Evolutionary conservation across 257 asterid genomes (phyloP).

Genomic region (Rehmannia glutinosa): DNA sequence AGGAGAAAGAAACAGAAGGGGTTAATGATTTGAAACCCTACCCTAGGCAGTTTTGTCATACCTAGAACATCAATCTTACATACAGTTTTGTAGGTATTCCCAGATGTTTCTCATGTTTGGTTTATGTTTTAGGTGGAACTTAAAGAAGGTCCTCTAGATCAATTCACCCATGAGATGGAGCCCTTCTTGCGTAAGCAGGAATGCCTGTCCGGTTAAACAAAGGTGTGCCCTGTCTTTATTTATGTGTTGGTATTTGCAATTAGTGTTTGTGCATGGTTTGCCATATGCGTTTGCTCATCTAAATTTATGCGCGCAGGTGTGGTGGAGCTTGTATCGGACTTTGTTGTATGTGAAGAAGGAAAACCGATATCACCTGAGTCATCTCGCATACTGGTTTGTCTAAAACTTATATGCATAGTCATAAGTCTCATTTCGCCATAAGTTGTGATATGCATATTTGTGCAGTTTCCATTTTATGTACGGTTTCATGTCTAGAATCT

Average conservation of each 20-base stretch:
- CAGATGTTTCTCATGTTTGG: not conserved
- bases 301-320: conserved; percentile 50
- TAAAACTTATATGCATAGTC: not conserved
- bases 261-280: conserved; percentile 4
- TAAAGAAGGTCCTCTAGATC: conserved; percentile 93
- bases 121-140: conserved; percentile 73
- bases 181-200: conserved; percentile 92
- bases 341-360: conserved; percentile 85
- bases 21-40: not conserved
- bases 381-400: conserved; percentile 80
- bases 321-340: conserved; percentile 85
- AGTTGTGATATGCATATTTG: not conserved
- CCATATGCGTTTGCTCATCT: not conserved
- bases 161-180: conserved; percentile 95
- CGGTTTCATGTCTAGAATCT: not conserved
- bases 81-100: too few relatives aligned
- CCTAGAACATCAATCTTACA: not conserved
- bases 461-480: not conserved
- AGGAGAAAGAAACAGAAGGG: not conserved
- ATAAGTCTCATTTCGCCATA: not conserved
- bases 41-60: not conserved
- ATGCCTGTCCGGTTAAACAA: conserved; percentile 95
- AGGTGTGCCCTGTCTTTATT: conserved; percentile 31
- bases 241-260: not conserved
- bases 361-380: conserved; percentile 79